A percentile compares a stretch with the other conserved stretches of the same genome.
These are phyloP conservation scores for Podaxis mareebaensis DNA, from an alignment of 768 basidiomycete genomes.

Conservation along the genomic window DNA sequence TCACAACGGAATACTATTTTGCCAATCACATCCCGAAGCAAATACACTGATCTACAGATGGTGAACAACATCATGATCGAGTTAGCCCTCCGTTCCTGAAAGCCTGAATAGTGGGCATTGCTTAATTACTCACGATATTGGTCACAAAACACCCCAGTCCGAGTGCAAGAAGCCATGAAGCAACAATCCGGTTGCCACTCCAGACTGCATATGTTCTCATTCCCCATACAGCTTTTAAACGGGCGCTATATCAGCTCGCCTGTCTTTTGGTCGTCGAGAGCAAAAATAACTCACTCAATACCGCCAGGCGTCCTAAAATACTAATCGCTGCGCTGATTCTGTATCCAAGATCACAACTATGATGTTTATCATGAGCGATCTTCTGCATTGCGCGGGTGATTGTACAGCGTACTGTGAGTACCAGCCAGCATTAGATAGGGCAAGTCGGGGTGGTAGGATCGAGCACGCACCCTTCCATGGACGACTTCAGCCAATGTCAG, in stretches of 20 bases:
- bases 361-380: background rate
- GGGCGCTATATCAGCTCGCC: background rate
- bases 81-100: too few relatives aligned
- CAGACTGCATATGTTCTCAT: conserved; percentile 1
- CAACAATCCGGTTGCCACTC: background rate
- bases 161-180: background rate
- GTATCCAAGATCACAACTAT: conserved; percentile 7
- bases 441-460: background rate
- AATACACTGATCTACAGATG: conserved; percentile 1
- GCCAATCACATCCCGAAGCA: background rate
- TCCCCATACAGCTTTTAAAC: background rate
- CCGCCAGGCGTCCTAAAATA: conserved; percentile 1
- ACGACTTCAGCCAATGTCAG: conserved; percentile 2
- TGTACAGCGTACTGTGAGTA: background rate
- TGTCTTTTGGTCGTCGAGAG: background rate
- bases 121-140: background rate
- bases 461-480: conserved; percentile 5
- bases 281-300: background rate
- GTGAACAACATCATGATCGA: background rate
- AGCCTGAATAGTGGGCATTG: background rate
- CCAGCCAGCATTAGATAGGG: too few relatives aligned
- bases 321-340: conserved; percentile 3
- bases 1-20: background rate
- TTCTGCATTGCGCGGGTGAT: background rate
- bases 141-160: conserved; percentile 1